phyloP scores from a whole-genome alignment of 768 basidiomycete species.

The Dentipellis sp. region DNA sequence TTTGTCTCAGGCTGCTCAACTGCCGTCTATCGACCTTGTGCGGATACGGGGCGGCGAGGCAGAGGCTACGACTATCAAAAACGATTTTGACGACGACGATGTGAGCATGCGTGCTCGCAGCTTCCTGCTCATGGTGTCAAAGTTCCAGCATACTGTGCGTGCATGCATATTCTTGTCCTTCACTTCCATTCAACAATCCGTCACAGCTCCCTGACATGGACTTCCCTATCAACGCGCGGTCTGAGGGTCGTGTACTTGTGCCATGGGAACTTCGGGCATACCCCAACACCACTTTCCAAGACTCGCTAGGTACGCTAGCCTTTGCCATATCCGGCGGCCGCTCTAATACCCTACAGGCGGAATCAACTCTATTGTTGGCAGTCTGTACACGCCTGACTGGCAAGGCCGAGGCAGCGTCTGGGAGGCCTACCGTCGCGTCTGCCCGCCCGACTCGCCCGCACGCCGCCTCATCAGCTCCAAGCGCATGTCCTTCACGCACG shows the following conservation, averaged over 20 bases:
- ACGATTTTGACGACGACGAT: slow-evolving; percentile 53
- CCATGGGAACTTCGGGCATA: slow-evolving; percentile 82
- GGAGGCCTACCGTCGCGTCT: slow-evolving; percentile 93
- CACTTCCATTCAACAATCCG: slow-evolving; percentile 1
- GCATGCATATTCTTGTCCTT: neutral
- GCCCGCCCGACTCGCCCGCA: slow-evolving; percentile 67
- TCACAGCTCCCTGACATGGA: slow-evolving; percentile 86
- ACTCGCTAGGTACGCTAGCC: slow-evolving; percentile 21
- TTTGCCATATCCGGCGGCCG: slow-evolving; percentile 3
- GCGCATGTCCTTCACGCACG: slow-evolving; percentile 35
- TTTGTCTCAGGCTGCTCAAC: slow-evolving; percentile 42
- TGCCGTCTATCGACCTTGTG: slow-evolving; percentile 86
- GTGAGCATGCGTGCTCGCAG: slow-evolving; percentile 72
- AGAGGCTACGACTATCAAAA: slow-evolving; percentile 45
- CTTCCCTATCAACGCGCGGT: slow-evolving; percentile 86
- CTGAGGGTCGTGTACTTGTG: slow-evolving; percentile 88
- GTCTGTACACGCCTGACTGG: slow-evolving; percentile 77
- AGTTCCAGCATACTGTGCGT: slow-evolving; percentile 55
- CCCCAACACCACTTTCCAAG: slow-evolving; percentile 54
- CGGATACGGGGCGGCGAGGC: slow-evolving; percentile 60
- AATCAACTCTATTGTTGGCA: slow-evolving; percentile 37
- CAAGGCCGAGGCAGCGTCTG: slow-evolving; percentile 74
- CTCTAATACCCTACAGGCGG: neutral
- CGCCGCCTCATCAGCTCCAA: slow-evolving; percentile 77
- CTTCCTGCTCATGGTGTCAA: slow-evolving; percentile 65